Percentiles rank a stretch among this genome's conserved stretches.
phyloP scores from a whole-genome alignment of 176 grass and related monocot genomes.

The Dactylis glomerata region DNA sequence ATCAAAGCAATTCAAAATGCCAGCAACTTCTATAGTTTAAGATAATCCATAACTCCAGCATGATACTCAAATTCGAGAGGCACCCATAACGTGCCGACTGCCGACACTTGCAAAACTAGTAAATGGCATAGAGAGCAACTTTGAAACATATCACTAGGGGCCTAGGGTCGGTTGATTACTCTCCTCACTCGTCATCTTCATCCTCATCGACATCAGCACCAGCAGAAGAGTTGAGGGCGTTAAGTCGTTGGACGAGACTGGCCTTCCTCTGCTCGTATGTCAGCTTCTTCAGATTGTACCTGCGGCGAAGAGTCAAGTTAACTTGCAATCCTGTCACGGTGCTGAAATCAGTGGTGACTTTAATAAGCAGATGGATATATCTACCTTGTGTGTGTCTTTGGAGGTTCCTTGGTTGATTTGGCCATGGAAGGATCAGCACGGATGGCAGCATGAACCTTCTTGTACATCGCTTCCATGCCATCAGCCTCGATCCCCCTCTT shows the following conservation, averaged over 20 bases:
- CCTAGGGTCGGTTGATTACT: neutral
- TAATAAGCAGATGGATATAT: neutral
- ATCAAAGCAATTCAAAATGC: neutral
- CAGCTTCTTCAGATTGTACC: conserved; percentile 85
- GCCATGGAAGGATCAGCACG: conserved; percentile 44
- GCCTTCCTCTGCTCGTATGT: conserved; percentile 86
- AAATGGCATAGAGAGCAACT: neutral
- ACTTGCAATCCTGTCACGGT: neutral
- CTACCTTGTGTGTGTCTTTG: conserved; percentile 75
- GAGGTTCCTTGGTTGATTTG: conserved; percentile 53
- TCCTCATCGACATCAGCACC: conserved; percentile 48
- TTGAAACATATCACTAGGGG: neutral
- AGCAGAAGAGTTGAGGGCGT: conserved; percentile 50
- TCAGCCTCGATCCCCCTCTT: conserved; percentile 61
- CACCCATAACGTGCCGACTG: neutral
- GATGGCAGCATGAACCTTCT: conserved; percentile 90
- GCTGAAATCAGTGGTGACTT: neutral
- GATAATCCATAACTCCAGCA: neutral
- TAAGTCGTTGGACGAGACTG: conserved; percentile 60
- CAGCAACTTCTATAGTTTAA: neutral
- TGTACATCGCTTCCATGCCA: conserved; percentile 72
- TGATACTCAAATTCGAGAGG: conserved; percentile 4
- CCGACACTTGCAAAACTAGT: neutral
- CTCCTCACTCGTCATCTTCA: conserved; percentile 64
- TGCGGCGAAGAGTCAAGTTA: conserved; percentile 1